phyloP scores from a whole-genome alignment of 345 rosid species.

The Erucastrum elatum region DNA sequence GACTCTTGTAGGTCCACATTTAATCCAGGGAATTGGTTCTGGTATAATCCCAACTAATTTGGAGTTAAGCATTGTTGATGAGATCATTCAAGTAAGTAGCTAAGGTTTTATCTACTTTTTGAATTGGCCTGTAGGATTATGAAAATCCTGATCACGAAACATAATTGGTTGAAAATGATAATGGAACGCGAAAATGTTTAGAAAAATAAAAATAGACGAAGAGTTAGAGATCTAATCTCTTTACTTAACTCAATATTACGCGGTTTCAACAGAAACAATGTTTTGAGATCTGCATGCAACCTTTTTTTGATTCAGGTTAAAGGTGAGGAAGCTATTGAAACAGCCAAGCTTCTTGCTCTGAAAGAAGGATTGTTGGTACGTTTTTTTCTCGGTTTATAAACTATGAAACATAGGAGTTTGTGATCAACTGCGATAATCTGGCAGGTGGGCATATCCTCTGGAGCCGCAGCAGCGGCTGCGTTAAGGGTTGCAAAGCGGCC shows the following conservation, averaged over 20 bases:
- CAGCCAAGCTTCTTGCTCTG: slow-evolving; percentile 53
- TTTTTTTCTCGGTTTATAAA: neutral
- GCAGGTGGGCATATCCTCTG: slow-evolving; percentile 73
- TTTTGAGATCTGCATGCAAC: neutral
- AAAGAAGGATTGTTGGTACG: slow-evolving; percentile 58
- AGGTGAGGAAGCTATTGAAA: slow-evolving; percentile 54
- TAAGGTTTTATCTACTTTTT: neutral
- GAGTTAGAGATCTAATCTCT: neutral
- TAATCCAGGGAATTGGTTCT: slow-evolving; percentile 75
- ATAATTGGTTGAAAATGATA: neutral
- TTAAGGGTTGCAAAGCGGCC: slow-evolving; percentile 59
- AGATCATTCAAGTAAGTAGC: slow-evolving; percentile 69
- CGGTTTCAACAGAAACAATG: neutral
- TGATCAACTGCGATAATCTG: neutral
- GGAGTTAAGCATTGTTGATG: slow-evolving; percentile 64
- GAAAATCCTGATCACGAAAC: neutral
- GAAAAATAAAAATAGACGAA: neutral
- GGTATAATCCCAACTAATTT: slow-evolving; percentile 79
- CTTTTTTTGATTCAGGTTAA: slow-evolving; percentile 40
- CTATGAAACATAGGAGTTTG: neutral
- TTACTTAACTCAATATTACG: neutral
- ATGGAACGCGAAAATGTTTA: neutral
- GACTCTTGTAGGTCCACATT: slow-evolving; percentile 45
- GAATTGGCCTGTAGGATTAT: neutral
- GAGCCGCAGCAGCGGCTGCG: slow-evolving; percentile 65